Evolutionary conservation across 225 moss, liverwort and hornwort species (phyloP).

Genomic region (Bryoerythrophyllum caledonicum): DNA sequence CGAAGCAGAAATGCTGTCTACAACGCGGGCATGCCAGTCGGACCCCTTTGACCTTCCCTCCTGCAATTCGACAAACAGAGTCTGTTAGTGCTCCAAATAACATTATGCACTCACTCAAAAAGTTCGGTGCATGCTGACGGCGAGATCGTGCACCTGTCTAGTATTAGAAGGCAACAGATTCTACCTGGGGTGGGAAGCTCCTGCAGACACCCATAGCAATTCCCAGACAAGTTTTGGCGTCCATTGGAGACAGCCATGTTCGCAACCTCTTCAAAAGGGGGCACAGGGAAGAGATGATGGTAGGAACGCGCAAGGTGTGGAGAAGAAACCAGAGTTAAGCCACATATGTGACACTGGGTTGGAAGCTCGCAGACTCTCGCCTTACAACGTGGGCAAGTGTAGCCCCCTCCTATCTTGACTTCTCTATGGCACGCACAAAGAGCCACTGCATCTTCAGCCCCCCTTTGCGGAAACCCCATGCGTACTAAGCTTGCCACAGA

Average conservation of each 20-base stretch:
- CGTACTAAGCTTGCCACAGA: slow-evolving; percentile 88
- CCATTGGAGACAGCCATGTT: slow-evolving; percentile 50
- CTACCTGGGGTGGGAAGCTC: slow-evolving; percentile 89
- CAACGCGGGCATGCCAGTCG: slow-evolving; percentile 90
- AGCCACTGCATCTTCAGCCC: slow-evolving; percentile 87
- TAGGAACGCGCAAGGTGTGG: slow-evolving; percentile 97
- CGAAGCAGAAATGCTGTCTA: slow-evolving; percentile 96
- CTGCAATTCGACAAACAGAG: slow-evolving; percentile 44
- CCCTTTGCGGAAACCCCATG: slow-evolving; percentile 96
- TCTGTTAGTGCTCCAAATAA: background rate
- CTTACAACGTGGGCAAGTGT: slow-evolving; percentile 95
- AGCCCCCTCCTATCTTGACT: slow-evolving; percentile 96
- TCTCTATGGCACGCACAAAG: slow-evolving; percentile 94
- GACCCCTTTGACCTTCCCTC: slow-evolving; percentile 82
- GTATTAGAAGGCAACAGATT: background rate
- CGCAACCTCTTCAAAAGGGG: slow-evolving; percentile 82
- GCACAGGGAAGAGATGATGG: slow-evolving; percentile 96
- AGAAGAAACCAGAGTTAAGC: slow-evolving; percentile 91
- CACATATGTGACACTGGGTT: slow-evolving; percentile 94
- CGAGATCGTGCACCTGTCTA: background rate
- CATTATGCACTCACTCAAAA: background rate
- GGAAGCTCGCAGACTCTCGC: slow-evolving; percentile 96
- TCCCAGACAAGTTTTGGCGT: slow-evolving; percentile 35
- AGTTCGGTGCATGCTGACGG: slow-evolving; percentile 11
- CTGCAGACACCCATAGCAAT: slow-evolving; percentile 88